Evolutionary conservation across 1,284 basidiomycete species (phyloP).

Genomic region (Pseudozyma thailandica): DNA sequence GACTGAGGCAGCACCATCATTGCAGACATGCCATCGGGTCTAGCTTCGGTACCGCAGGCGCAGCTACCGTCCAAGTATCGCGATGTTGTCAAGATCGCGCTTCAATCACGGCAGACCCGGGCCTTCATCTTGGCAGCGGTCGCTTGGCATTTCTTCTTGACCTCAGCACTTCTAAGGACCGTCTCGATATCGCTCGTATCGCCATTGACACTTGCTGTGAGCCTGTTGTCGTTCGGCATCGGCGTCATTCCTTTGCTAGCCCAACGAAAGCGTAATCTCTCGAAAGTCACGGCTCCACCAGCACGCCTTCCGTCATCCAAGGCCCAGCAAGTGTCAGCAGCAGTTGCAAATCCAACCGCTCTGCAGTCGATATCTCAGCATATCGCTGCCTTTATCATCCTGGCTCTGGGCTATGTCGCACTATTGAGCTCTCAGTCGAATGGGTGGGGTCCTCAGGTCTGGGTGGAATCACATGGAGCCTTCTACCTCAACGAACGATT

Average conservation of each 20-base stretch:
- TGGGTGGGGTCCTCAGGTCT: conserved; percentile 45
- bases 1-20: not conserved
- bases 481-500: conserved; percentile 59
- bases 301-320: conserved; percentile 8
- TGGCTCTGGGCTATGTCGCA: conserved; percentile 24
- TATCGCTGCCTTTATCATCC: conserved; percentile 15
- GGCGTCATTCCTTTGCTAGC: conserved; percentile 43
- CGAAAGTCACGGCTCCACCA: conserved; percentile 11
- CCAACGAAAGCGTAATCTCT: conserved; percentile 31
- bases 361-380: conserved; percentile 15
- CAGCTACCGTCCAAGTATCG: conserved; percentile 46
- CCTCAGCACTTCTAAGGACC: conserved; percentile 19
- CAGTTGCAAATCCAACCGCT: conserved; percentile 6
- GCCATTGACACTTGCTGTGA: conserved; percentile 12
- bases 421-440: conserved; percentile 12
- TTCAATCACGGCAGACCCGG: conserved; percentile 54
- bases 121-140: conserved; percentile 42
- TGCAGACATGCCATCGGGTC: conserved; percentile 27
- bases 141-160: conserved; percentile 33
- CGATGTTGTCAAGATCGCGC: conserved; percentile 46
- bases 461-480: conserved; percentile 48
- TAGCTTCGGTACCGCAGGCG: conserved; percentile 40
- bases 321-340: conserved; percentile 17
- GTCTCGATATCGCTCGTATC: conserved; percentile 15
- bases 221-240: conserved; percentile 26